A percentile compares a stretch with the other conserved stretches of the same genome.
phyloP scores from a whole-genome alignment of 2,329 filamentous ascomycete genomes.

The Phialophora expanda region DNA sequence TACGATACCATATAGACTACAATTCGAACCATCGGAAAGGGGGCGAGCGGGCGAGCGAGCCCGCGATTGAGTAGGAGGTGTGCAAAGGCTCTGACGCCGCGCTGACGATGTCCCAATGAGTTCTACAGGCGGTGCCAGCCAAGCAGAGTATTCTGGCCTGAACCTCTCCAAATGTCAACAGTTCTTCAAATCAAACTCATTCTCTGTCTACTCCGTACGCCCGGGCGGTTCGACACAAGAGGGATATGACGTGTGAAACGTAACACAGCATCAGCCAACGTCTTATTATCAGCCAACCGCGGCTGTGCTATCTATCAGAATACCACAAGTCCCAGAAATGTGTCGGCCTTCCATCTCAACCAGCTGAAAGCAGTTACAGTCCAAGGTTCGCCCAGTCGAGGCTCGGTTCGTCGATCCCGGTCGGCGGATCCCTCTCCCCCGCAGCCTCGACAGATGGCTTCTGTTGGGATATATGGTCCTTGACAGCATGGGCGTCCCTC shows the following conservation, averaged over 20 bases:
- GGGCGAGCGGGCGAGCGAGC: too few relatives aligned
- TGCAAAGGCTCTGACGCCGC: background rate
- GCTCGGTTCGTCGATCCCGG: constrained; percentile 29
- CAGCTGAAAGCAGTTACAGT: background rate
- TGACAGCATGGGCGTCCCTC: background rate
- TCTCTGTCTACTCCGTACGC: background rate
- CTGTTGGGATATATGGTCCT: background rate
- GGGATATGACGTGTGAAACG: background rate
- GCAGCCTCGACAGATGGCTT: background rate
- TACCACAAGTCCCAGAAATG: background rate
- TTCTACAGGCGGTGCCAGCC: background rate
- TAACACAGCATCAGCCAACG: background rate
- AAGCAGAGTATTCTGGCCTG: background rate
- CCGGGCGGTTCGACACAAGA: background rate
- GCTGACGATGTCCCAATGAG: background rate
- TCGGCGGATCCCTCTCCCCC: background rate
- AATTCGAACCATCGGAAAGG: background rate
- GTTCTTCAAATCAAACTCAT: background rate
- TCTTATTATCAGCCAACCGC: background rate
- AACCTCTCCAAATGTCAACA: background rate
- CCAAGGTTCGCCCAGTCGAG: constrained; percentile 34
- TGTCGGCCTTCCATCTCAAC: background rate
- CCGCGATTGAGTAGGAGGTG: background rate
- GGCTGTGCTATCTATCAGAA: background rate
- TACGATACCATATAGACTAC: background rate